phyloP scores from a whole-genome alignment of 345 rosid genomes.

The Arabis alpina region DNA sequence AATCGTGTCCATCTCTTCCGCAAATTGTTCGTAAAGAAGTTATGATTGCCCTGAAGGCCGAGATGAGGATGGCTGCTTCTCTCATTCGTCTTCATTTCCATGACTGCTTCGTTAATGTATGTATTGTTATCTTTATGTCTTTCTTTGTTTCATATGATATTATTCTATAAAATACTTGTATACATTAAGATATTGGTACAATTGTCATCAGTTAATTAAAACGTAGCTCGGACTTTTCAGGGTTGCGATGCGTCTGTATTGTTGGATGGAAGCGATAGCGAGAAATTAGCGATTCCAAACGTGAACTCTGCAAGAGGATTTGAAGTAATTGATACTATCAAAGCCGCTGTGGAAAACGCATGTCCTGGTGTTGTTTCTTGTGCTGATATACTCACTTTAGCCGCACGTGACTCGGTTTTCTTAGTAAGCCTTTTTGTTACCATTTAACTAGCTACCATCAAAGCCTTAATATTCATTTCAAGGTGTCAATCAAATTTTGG shows the following conservation, averaged over 20 bases:
- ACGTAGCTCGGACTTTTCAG: conserved; percentile 31
- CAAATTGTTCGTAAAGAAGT: conserved; percentile 53
- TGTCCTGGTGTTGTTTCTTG: conserved; percentile 79
- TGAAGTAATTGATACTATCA: conserved; percentile 61
- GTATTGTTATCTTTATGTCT: conserved; percentile 16
- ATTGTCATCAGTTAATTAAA: conserved; percentile 2
- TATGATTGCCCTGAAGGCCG: conserved; percentile 55
- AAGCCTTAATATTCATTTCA: background rate
- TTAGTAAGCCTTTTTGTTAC: conserved; percentile 50
- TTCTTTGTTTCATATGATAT: too few species aligned
- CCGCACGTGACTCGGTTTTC: conserved; percentile 72
- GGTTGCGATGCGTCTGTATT: conserved; percentile 72
- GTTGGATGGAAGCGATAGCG: conserved; percentile 58
- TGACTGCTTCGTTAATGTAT: conserved; percentile 76
- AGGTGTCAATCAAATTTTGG: background rate
- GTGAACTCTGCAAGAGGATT: conserved; percentile 63
- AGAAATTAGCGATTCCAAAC: conserved; percentile 60
- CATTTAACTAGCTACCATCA: background rate
- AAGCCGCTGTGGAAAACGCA: conserved; percentile 63
- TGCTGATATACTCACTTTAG: conserved; percentile 71
- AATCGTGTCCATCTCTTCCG: conserved; percentile 54
- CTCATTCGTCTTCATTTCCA: conserved; percentile 56
- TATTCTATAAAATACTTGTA: background rate
- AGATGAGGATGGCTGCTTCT: conserved; percentile 75
- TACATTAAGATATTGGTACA: background rate